These are phyloP conservation scores for Neofusicoccum ribis DNA, from an alignment of 2,329 filamentous ascomycete genomes.

Conservation along the genomic window DNA sequence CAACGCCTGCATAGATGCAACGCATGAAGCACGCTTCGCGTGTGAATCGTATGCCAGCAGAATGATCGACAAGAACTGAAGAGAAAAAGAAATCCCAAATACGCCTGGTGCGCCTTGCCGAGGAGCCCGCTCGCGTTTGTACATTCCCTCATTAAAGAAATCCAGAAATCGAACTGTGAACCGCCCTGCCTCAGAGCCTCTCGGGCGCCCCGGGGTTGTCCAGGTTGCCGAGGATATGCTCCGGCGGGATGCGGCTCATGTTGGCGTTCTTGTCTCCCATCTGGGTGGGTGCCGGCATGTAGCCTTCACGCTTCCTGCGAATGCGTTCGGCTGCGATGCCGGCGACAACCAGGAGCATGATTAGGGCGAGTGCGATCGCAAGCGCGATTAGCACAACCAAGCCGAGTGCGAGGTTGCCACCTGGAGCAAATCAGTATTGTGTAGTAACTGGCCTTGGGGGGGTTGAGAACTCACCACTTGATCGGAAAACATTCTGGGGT, in stretches of 20 bases:
- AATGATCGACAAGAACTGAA: conserved; percentile 15
- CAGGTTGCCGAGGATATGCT: conserved; percentile 41
- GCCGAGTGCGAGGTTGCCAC: conserved; percentile 59
- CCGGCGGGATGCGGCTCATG: conserved; percentile 53
- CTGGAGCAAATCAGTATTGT: neutral
- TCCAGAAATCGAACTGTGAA: conserved; percentile 22
- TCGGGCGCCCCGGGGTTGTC: conserved; percentile 32
- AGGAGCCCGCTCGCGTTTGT: conserved; percentile 18
- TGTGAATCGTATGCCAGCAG: conserved; percentile 13
- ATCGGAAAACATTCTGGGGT: conserved; percentile 68
- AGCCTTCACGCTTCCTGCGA: conserved; percentile 76
- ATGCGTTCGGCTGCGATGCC: conserved; percentile 75
- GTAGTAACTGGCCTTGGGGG: neutral
- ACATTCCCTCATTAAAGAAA: conserved; percentile 9
- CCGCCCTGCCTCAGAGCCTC: conserved; percentile 25
- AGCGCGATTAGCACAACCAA: conserved; percentile 80
- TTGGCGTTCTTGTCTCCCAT: conserved; percentile 49
- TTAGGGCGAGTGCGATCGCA: conserved; percentile 73
- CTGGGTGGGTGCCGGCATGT: conserved; percentile 70
- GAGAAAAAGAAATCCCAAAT: neutral
- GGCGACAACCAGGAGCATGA: conserved; percentile 73
- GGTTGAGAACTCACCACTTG: conserved; percentile 54
- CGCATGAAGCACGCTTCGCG: conserved; percentile 1
- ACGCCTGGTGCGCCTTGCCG: conserved; percentile 12
- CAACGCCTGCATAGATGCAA: conserved; percentile 15